Conservation (phyloP, 1,284 basidiomycete species). For the Uromyces viciae-fabae region DNA sequence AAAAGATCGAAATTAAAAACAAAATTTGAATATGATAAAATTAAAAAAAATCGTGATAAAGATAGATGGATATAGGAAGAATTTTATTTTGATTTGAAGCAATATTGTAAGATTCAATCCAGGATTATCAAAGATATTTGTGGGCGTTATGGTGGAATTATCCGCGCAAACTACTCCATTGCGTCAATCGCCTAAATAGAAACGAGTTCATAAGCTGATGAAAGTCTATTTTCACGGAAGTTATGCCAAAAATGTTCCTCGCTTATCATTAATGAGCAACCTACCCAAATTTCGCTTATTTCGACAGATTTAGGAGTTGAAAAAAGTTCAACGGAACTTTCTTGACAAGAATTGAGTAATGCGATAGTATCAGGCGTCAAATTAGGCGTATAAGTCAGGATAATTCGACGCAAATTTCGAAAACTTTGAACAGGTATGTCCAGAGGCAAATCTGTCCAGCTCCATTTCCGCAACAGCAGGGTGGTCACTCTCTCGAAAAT, state of each 20-base stretch:
- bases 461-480: conserved; percentile 27
- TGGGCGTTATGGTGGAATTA: too few relatives aligned
- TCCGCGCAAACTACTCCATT: too few relatives aligned
- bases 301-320: conserved; percentile 1
- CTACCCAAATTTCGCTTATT: conserved; percentile 16
- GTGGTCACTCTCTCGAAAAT: conserved; percentile 13
- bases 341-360: conserved; percentile 10
- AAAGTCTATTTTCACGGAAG: background rate
- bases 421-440: conserved; percentile 23
- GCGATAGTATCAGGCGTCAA: background rate
- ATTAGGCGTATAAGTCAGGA: conserved; percentile 16
- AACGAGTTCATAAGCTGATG: background rate
- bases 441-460: conserved; percentile 11
- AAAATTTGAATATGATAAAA: too few relatives aligned
- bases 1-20: too few relatives aligned
- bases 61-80: too few relatives aligned
- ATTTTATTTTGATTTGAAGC: too few relatives aligned
- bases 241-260: too few relatives aligned
- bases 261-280: background rate
- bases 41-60: too few relatives aligned
- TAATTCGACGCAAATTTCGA: background rate
- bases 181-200: background rate
- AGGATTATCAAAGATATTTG: too few relatives aligned
- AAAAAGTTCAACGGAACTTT: background rate
- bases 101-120: too few relatives aligned